phyloP scores from a whole-genome alignment of 2,329 filamentous ascomycete species.

The Sphaerulina vaccinii region DNA sequence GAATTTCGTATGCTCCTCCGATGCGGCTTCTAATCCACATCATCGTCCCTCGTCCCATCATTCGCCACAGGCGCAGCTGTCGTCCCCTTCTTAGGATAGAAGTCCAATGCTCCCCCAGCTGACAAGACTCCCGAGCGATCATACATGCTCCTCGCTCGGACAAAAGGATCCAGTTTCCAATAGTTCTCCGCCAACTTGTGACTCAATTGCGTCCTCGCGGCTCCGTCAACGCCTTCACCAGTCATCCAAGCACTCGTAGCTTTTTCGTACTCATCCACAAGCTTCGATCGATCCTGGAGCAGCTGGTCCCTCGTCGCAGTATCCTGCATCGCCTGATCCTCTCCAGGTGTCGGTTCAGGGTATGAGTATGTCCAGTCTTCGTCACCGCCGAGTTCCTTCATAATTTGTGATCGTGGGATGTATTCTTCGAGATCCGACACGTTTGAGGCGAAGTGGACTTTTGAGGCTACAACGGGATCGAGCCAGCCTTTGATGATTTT shows the following conservation, averaged over 20 bases:
- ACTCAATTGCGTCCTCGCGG: slow-evolving; percentile 36
- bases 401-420: slow-evolving; percentile 68
- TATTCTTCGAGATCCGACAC: slow-evolving; percentile 74
- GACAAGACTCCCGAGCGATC: slow-evolving; percentile 75
- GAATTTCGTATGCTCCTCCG: no score
- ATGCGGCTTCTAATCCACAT: slow-evolving; percentile 10
- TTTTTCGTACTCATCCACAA: slow-evolving; percentile 73
- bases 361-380: slow-evolving; percentile 85
- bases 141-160: slow-evolving; percentile 79
- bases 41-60: slow-evolving; percentile 11
- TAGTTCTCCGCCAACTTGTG: slow-evolving; percentile 68
- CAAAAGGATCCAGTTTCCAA: slow-evolving; percentile 84
- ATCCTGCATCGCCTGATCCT: slow-evolving; percentile 74
- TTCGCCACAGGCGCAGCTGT: not conserved
- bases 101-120: slow-evolving; percentile 65
- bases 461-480: slow-evolving; percentile 90
- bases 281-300: slow-evolving; percentile 59
- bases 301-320: slow-evolving; percentile 61
- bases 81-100: slow-evolving; percentile 54
- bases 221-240: slow-evolving; percentile 42
- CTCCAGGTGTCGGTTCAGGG: slow-evolving; percentile 69
- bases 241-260: slow-evolving; percentile 75
- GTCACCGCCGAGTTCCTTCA: slow-evolving; percentile 79
- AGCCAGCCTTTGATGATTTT: slow-evolving; percentile 94
- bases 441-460: slow-evolving; percentile 89